Conservation (phyloP, 352 stramenopile species). For the Globisporangium iwayamae region DNA sequence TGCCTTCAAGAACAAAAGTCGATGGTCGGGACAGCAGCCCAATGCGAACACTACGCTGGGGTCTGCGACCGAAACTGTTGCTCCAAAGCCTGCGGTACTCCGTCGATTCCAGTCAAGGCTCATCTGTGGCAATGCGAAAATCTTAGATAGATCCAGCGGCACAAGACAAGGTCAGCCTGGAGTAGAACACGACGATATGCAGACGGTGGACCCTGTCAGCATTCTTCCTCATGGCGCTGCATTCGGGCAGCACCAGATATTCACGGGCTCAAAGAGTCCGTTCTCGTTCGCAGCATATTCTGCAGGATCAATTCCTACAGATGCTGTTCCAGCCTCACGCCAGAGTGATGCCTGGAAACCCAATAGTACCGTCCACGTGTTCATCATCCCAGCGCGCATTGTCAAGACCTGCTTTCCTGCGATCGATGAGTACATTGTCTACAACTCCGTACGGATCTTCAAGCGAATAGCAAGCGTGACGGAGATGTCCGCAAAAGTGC, state of each 20-base stretch:
- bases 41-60: not conserved
- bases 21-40: not conserved
- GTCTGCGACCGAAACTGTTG: not conserved
- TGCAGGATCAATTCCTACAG: not conserved
- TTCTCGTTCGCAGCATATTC: conserved; percentile 40
- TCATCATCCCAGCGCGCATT: conserved; percentile 28
- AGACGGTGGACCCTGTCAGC: conserved; percentile 29
- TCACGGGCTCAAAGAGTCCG: conserved; percentile 30
- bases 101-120: conserved; percentile 31
- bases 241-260: conserved; percentile 43
- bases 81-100: conserved; percentile 19
- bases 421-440: conserved; percentile 35
- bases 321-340: not conserved
- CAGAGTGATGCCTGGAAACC: not conserved
- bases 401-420: conserved; percentile 24
- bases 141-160: not conserved
- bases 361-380: conserved; percentile 15
- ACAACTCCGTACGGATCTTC: conserved; percentile 35
- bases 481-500: not conserved
- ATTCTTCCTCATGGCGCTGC: conserved; percentile 30
- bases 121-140: conserved; percentile 16
- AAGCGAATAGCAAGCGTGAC: conserved; percentile 26
- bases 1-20: conserved; percentile 30
- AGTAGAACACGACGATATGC: not conserved
- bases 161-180: not conserved